Base-by-base conservation (phyloP, 2,329 filamentous ascomycete genomes). In the Calonectria multiphialidica region DNA sequence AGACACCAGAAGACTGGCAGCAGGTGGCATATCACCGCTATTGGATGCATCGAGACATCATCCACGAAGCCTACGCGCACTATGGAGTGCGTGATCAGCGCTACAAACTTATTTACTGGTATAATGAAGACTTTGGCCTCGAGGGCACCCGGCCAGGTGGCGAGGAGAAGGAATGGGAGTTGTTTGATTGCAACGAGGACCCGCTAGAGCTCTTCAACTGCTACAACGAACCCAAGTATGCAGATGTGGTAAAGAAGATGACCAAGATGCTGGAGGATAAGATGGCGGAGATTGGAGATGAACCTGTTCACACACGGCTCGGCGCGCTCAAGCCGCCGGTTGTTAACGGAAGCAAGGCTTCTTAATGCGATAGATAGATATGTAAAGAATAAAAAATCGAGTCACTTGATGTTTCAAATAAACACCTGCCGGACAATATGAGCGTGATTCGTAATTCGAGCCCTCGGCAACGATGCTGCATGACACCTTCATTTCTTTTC, bases 61-160 rank as follows among this genome's bases (percentile, higher is more conserved):
- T 87, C 8, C 87, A 90, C 71, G 75, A 88, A 8, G 86, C 86
- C 0, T 85, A 86, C 70, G 88, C 88, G 0, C 88, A 90, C 76
- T 90, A 90, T 65, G 88, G 88, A 1, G 82, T 89, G 8, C 82
- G 88, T 0, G 82, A 89, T 72, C 86, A 87, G 74, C 78, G 86
- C 4, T 89, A 89, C 74, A 90, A 90, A 82, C 74, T 90, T 2
- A 90, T 90, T n/a, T 90, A 89, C 78, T 90, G 88, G 88, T 90
- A 89, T 71, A 88, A 87, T 62, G 86, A 89, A 74, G 83, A 81
- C 10, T 82, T 89, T 16, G 87, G 84, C 0, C 64, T 89, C 0
- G 81, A 83, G 21, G 88, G 88, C 0, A 83, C 88, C 1, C 76
- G 84, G 4, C 81, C 83, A 0, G 85, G 84, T 0, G 83, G 76